A percentile compares a stretch with the other conserved stretches of the same genome.
Evolutionary conservation across 1,284 basidiomycete genomes (phyloP).

Genomic region (Apiotrichum mycotoxinovorans): DNA sequence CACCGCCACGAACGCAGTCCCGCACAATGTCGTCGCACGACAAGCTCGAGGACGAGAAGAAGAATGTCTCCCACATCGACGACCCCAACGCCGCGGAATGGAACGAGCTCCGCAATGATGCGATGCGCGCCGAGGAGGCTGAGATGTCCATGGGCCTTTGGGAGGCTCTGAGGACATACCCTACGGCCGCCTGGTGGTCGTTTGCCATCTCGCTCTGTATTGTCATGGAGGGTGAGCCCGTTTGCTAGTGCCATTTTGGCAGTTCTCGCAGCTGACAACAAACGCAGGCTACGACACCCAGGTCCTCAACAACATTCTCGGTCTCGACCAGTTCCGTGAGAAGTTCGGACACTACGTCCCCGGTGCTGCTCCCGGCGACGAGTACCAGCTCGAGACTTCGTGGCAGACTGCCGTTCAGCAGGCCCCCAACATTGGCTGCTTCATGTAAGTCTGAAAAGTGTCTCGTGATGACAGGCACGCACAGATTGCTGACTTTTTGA

Average conservation of each 20-base stretch:
- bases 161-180: slow-evolving; percentile 15
- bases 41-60: slow-evolving; percentile 1
- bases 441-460: slow-evolving; percentile 19
- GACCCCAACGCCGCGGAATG: background rate
- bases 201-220: slow-evolving; percentile 18
- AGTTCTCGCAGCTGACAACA: background rate
- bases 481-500: background rate
- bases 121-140: slow-evolving; percentile 16
- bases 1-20: background rate
- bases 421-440: slow-evolving; percentile 17
- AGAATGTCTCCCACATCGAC: background rate
- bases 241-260: background rate
- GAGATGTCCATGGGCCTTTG: slow-evolving; percentile 14
- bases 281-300: slow-evolving; percentile 12
- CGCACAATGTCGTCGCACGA: background rate
- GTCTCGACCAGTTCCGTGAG: slow-evolving; percentile 13
- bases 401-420: slow-evolving; percentile 26
- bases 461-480: background rate
- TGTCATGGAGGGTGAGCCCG: slow-evolving; percentile 8
- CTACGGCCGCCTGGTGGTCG: slow-evolving; percentile 19
- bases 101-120: slow-evolving; percentile 12
- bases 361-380: background rate
- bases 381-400: slow-evolving; percentile 2
- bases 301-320: slow-evolving; percentile 13
- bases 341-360: slow-evolving; percentile 8